Evolutionary conservation across 768 basidiomycete genomes (phyloP), one percentile per base, ranked within the genome.

Genomic region (Lanmaoa rubissima): DNA sequence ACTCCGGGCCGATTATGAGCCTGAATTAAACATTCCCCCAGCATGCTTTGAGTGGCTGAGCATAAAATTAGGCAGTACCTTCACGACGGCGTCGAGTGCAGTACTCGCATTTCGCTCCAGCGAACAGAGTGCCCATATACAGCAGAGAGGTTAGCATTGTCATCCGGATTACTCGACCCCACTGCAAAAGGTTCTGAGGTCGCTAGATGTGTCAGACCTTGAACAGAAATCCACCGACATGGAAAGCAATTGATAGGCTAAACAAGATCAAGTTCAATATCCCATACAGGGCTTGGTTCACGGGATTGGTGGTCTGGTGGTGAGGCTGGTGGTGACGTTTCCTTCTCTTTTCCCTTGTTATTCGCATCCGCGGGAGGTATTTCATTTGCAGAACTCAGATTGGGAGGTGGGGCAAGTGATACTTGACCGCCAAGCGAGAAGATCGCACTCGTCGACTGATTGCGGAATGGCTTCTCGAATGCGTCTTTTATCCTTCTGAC

Each of bases 401-500:
- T 31, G 10, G 26, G 51, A 31, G 44, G 35, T 19, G 48, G 58
- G 34, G 49, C 51, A 17, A 21, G 17, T 38, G 60, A 31, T 45
- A 53, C 41, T 55, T 74, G 73, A 39, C 69, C 63, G 24, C 69
- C 61, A 32, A 69, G 62, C 26, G 70, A 69, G 38, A 74, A 77
- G 39, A 74, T 71, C 39, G 74, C 73, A 44, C 75, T 80, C 3
- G 87, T 85, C 8, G 82, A 76, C 51, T 81, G 78, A 55, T 89
- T 86, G 49, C 88, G 79, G 72, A 99, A 90, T 0, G 93, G 92
- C 57, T 90, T 88, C 54, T 90, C 87, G 73, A 99, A 95, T 0
- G 94, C 92, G 54, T 92, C 95, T 63, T 88, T 87, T 35, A 98
- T 80, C 41, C 95, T 87, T 65, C 84, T 90, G 55, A 96, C 94